Base-by-base conservation (phyloP, 2,329 filamentous ascomycete species). In the Clonostachys chloroleuca region DNA sequence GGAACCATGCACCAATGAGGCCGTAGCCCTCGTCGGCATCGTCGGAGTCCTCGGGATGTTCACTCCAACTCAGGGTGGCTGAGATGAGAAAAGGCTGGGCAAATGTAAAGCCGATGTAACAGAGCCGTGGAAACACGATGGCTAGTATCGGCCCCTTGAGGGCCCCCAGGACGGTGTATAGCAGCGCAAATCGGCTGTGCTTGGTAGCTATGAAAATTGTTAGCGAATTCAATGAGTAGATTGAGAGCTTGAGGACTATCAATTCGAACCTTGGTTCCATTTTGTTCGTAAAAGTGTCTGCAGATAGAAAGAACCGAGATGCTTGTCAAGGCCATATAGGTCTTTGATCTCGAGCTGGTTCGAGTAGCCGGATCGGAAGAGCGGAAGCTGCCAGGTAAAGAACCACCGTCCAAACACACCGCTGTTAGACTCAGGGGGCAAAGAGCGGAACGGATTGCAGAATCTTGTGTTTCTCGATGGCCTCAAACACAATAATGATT, bases 11-110 rank as follows among this genome's bases (percentile, higher is more conserved):
- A 10, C 57, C 59, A 39, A 60, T 59, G 40, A 61, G 45, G 14
- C 59, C 59, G 42, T 43, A 43, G 7, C 51, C 47, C 0, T 44
- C 17, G 0, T 52, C 48, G 8, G 55, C 48, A 3, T 48, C 12
- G 44, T 51, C 46, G 56, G 56, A 37, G 54, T 42, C 30, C 46
- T 48, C 40, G 36, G 36, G 36, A 39, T n/a, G 36, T 12, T 56
- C 51, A 5, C 56, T 49, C 37, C 52, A 49, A 5, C 44, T 42
- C 13, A 61, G 52, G 5, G 53, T 52, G 16, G 51, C 47, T 4
- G 55, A 50, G 43, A 60, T 56, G 14, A 61, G 49, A 16, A 61
- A 56, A 2, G 59, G 58, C 42, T 59, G 57, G 13, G 52, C 52
- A 44, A 57, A 60, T 16, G 51, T 56, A 47, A 60, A 61, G 43